These are phyloP conservation scores for Aspergillus steynii DNA, from an alignment of 495 filamentous ascomycete species.

Conservation along the genomic window DNA sequence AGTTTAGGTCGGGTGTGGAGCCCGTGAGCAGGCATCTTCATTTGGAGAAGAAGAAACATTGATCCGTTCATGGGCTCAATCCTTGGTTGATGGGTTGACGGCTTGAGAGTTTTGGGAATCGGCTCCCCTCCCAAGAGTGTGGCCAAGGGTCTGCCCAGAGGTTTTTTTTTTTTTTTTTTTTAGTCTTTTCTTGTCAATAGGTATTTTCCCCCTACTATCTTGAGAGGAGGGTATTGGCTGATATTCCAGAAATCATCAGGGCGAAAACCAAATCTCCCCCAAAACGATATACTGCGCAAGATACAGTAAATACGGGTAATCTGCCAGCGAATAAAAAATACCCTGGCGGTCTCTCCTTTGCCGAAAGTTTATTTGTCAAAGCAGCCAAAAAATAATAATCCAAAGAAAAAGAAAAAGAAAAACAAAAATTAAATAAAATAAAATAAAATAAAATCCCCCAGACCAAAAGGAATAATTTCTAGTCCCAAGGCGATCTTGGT, in stretches of 20 bases:
- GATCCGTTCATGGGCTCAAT: background rate
- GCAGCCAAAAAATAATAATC: background rate
- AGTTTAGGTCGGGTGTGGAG: slow-evolving; percentile 6
- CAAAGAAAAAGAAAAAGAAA: background rate
- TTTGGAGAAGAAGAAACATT: slow-evolving; percentile 13
- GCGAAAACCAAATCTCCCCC: background rate
- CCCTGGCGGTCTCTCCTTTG: background rate
- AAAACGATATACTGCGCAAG: background rate
- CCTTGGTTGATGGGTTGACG: background rate
- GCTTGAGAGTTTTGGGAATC: background rate
- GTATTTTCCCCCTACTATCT: no score
- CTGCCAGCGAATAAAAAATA: background rate
- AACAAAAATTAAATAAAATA: background rate
- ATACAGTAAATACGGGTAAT: background rate
- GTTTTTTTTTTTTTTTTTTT: background rate
- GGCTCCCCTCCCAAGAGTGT: background rate
- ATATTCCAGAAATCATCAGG: no score
- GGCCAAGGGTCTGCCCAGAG: slow-evolving; percentile 14
- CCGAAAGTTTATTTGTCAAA: slow-evolving; percentile 1
- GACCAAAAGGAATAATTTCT: background rate
- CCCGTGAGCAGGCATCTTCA: slow-evolving; percentile 23
- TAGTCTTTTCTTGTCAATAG: background rate
- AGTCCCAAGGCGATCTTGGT: background rate
- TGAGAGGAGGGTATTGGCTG: no score
- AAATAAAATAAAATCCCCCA: background rate